Evolutionary conservation across 192 early-diverging fungal genomes (phyloP), one percentile per base, ranked within the genome.

Genomic region (Chytriomyces sp.): DNA sequence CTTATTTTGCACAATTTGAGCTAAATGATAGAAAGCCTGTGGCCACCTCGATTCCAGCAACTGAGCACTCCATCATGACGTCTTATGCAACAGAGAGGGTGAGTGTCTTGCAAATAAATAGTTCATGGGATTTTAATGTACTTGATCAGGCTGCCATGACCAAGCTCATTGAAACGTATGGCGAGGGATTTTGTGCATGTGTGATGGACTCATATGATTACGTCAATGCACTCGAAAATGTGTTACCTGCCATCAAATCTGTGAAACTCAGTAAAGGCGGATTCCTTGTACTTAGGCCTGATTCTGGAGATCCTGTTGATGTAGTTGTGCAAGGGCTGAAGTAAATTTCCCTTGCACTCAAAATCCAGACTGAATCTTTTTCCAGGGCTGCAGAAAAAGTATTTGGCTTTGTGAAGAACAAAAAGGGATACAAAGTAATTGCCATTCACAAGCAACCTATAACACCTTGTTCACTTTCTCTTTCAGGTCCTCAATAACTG

Each of bases 181-280:
- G 94, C 17, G 69, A 68, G 8, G 91, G 92, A 5, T 84, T 87
- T n/a, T 90, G 80, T 71, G 90, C 94, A 0, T 94, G 92, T 63
- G 94, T 96, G 17, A 92, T 96, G 94, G 94, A 96, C 53, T 91
- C 92, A 26, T 96, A 92, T 75, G 92, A 96, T 72, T 96, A 96
- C 59, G 79, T 78, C 14, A 71, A 84, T 36, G 94, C 92, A 5
- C 79, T 96, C 26, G 83, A 89, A 25, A 84, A 86, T 3, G 83
- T 96, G 1, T 74, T 96, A 59, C 94, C 94, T 4, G 73, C 75
- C 3, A 85, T 96, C 4, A 86, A 82, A 1, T 75, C 78, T 31
- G 75, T 80, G 53, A 94, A 96, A 77, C 52, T 90, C 28, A 86
- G 84, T 37, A 88, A 87, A 58, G 92, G 94, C 33, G 94, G 94